Conservation (phyloP, 331 rosid genomes). For the Malus hybrid region DNA sequence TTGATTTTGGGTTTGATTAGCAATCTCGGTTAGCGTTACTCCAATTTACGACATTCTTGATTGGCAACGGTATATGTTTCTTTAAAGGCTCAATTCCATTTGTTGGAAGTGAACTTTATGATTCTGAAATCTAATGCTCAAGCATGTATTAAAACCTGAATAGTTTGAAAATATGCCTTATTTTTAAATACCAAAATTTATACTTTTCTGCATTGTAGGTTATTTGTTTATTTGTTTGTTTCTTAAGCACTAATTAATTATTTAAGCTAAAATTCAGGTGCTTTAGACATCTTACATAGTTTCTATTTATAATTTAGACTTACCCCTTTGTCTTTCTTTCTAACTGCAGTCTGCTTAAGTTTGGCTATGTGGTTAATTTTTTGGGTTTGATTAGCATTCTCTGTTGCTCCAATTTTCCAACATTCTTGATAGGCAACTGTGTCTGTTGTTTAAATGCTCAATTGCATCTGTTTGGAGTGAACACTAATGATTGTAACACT, state of each 20-base stretch:
- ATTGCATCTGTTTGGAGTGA: no score
- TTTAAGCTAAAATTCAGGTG: not conserved
- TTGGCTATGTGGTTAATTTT: no score
- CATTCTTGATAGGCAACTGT: no score
- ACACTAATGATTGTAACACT: no score
- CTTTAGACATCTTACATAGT: not conserved
- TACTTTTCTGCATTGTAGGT: not conserved
- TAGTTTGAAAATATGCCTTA: no score
- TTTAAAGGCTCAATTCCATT: not conserved
- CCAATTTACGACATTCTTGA: not conserved
- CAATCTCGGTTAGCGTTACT: not conserved
- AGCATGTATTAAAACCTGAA: not conserved
- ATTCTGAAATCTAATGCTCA: not conserved
- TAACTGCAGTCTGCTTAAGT: slow-evolving; percentile 4
- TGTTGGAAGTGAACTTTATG: not conserved
- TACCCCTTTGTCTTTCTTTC: slow-evolving; percentile 7
- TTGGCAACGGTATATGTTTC: not conserved
- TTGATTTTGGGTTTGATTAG: not conserved
- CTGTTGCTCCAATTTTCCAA: no score
- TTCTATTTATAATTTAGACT: not conserved
- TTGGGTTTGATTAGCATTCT: no score
- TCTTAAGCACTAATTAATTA: not conserved
- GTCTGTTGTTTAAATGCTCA: no score
- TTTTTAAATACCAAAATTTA: no score
- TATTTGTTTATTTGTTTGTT: not conserved